Evolutionary conservation across 2,329 filamentous ascomycete genomes (phyloP), one percentile per base, ranked within the genome.

Genomic region (Fusarium sterilihyphosum): DNA sequence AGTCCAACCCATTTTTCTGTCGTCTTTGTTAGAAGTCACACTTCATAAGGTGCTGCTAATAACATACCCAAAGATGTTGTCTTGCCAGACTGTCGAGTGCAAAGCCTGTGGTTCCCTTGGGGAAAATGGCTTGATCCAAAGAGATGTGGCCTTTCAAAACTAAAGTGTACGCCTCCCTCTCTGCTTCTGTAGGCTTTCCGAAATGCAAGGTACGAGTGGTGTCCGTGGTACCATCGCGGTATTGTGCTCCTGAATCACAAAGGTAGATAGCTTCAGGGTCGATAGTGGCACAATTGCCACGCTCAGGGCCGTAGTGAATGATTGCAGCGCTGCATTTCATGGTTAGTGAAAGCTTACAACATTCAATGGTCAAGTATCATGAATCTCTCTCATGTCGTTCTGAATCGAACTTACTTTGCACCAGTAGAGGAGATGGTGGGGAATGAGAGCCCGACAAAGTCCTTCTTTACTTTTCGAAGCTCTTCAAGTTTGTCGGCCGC

Each of bases 211-310:
- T 99, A 47, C 96, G 89, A 10, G 96, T 99, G 1, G 94, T 97
- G 80, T 99, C 96, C 0, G 96, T 99, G 2, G 96, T 99, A 64
- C 96, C 96, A 81, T 99, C 96, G 6, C 93, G 87, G 79, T 96
- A 99, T 82, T 99, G 96, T n/a, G 94, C 96, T 29, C 96, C 96
- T 29, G 96, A 98, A 83, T 99, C 96, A 81, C 96, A 99, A 6
- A 99, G 90, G 79, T 99, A 99, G 67, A 99, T 91, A 20, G 92
- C 91, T 12, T 91, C 90, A 0, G 94, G 94, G 76, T 99, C 94
- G 77, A 99, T 94, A 35, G 89, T 85, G 14, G 95, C 90, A 83
- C 96, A 98, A 72, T 88, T 92, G 26, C 93, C 94, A 63, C 89
- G 91, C 80, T 98, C 94, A 0, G 96, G 95, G 76, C 93, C 93